Evolutionary conservation across 208 protist species (phyloP).

Genomic region (Leishmania braziliensis): DNA sequence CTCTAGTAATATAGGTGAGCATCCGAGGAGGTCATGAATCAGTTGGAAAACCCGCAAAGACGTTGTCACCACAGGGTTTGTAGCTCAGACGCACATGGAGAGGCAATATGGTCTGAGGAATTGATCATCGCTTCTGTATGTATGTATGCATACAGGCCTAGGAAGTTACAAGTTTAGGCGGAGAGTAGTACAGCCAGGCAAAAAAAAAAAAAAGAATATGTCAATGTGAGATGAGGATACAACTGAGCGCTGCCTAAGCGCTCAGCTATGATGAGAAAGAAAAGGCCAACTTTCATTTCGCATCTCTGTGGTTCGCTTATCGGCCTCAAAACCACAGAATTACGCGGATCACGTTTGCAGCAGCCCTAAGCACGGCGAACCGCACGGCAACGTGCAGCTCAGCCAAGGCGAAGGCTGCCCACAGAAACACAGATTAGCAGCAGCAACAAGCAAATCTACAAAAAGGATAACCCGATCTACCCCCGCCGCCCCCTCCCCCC

Average conservation of each 20-base stretch:
- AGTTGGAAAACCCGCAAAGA: background rate
- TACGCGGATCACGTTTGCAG: background rate
- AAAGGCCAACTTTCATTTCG: no score
- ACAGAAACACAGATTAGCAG: background rate
- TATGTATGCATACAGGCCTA: background rate
- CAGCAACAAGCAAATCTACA: background rate
- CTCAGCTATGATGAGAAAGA: no score
- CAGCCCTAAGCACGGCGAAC: background rate
- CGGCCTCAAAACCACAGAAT: no score
- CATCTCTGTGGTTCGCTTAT: no score
- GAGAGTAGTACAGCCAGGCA: background rate
- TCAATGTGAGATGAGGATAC: background rate
- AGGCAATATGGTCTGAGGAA: background rate
- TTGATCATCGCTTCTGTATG: background rate
- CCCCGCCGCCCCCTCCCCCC: background rate
- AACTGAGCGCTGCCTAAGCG: background rate
- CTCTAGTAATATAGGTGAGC: background rate
- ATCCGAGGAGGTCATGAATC: background rate
- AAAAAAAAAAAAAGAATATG: background rate
- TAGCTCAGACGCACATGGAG: background rate
- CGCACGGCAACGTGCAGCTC: background rate
- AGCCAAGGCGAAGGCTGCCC: background rate
- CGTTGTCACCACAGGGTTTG: no score
- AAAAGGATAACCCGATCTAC: background rate
- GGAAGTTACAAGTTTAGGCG: background rate